These are phyloP conservation scores for Metschnikowia orientalis DNA, from an alignment of 805 yeast genomes.

Conservation along the genomic window DNA sequence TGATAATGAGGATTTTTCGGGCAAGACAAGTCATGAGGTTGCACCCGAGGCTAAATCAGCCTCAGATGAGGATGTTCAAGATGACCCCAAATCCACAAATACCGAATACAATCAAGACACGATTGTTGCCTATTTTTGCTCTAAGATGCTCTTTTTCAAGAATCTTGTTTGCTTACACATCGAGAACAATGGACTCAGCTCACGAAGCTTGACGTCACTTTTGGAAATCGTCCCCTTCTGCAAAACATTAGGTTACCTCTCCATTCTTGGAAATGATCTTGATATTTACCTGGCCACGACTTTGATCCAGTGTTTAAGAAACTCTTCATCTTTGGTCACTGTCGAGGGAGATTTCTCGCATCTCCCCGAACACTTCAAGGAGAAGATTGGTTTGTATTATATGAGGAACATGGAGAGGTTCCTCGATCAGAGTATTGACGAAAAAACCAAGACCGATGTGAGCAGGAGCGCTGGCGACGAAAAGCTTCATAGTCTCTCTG, in stretches of 20 bases:
- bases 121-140: slow-evolving; percentile 51
- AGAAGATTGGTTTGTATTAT: slow-evolving; percentile 71
- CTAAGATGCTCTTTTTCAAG: slow-evolving; percentile 65
- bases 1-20: not conserved
- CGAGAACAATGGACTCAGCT: slow-evolving; percentile 59
- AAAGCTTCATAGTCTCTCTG: slow-evolving; percentile 34
- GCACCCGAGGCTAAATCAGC: too few relatives aligned
- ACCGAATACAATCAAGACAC: slow-evolving; percentile 13
- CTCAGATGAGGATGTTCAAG: not conserved
- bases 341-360: slow-evolving; percentile 62
- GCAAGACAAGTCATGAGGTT: too few relatives aligned
- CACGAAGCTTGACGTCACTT: slow-evolving; percentile 52
- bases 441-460: slow-evolving; percentile 32
- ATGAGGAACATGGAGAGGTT: slow-evolving; percentile 75
- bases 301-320: slow-evolving; percentile 63
- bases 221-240: slow-evolving; percentile 71
- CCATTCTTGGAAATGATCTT: slow-evolving; percentile 60
- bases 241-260: slow-evolving; percentile 59
- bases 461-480: slow-evolving; percentile 1
- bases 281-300: slow-evolving; percentile 61
- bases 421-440: slow-evolving; percentile 23
- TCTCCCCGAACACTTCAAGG: slow-evolving; percentile 59
- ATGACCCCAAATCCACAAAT: not conserved
- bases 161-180: slow-evolving; percentile 63
- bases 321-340: slow-evolving; percentile 59